Evolutionary conservation across 1,139 yeast species (phyloP).

Genomic region (Hemisphaericaspora xylofermentans): DNA sequence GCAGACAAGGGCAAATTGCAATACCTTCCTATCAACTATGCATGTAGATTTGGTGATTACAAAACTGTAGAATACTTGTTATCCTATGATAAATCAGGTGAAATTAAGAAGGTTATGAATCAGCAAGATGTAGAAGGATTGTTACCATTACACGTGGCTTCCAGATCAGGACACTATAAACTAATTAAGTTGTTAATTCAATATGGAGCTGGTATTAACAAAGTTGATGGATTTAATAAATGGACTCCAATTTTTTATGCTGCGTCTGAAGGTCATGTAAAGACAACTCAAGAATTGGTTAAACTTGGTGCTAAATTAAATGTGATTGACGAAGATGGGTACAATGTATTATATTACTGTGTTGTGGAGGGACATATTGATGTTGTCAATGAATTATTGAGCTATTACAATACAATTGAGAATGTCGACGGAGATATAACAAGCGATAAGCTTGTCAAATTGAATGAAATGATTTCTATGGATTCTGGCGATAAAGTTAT

Average conservation of each 20-base stretch:
- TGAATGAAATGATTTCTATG: neutral
- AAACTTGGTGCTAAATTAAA: slow-evolving; percentile 71
- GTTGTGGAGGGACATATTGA: slow-evolving; percentile 90
- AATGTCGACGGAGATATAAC: neutral
- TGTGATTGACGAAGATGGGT: slow-evolving; percentile 79
- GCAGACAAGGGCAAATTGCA: slow-evolving; percentile 49
- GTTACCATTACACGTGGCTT: slow-evolving; percentile 83
- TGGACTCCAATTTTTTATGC: slow-evolving; percentile 96
- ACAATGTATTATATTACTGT: slow-evolving; percentile 82
- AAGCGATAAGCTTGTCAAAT: neutral
- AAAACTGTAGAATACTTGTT: slow-evolving; percentile 65
- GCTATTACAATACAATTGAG: slow-evolving; percentile 20
- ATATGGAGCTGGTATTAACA: slow-evolving; percentile 78
- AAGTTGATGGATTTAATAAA: slow-evolving; percentile 77
- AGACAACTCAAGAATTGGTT: slow-evolving; percentile 69
- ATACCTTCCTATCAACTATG: slow-evolving; percentile 83
- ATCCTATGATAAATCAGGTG: slow-evolving; percentile 28
- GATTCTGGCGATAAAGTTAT: slow-evolving; percentile 1
- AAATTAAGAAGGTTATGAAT: slow-evolving; percentile 25
- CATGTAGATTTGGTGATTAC: slow-evolving; percentile 82
- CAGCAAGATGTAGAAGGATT: slow-evolving; percentile 85
- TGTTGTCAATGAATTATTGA: slow-evolving; percentile 66
- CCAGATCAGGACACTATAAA: slow-evolving; percentile 75
- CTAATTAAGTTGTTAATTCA: slow-evolving; percentile 66
- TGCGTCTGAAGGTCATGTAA: slow-evolving; percentile 78